Evolutionary conservation across 2,329 filamentous ascomycete genomes (phyloP).

Genomic region (Sordariomycetes sp.): DNA sequence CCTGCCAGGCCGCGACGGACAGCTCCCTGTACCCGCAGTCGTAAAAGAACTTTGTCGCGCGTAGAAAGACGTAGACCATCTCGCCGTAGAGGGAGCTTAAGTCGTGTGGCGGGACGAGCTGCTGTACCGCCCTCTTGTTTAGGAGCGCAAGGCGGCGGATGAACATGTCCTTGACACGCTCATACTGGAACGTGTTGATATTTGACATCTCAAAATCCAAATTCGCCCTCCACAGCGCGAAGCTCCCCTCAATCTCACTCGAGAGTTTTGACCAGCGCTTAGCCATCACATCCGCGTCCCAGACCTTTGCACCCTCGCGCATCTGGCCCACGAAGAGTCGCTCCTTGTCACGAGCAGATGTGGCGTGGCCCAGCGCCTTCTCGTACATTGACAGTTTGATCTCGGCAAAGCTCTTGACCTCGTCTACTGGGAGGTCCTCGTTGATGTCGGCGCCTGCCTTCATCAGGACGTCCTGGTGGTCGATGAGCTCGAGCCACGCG

Average conservation of each 20-base stretch:
- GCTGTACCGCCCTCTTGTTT: neutral
- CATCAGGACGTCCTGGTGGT: conserved; percentile 61
- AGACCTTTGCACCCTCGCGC: conserved; percentile 59
- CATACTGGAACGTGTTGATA: conserved; percentile 53
- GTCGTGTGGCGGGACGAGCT: neutral
- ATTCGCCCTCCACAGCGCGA: conserved; percentile 59
- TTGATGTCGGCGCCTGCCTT: conserved; percentile 28
- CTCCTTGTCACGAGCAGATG: conserved; percentile 33
- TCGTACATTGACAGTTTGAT: conserved; percentile 72
- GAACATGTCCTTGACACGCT: conserved; percentile 47
- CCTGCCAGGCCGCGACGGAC: conserved; percentile 73
- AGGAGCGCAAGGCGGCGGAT: conserved; percentile 29
- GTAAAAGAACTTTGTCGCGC: conserved; percentile 58
- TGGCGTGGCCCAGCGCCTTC: conserved; percentile 52
- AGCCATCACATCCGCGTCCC: conserved; percentile 49
- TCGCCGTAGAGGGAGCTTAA: conserved; percentile 10
- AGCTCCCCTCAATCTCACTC: conserved; percentile 37
- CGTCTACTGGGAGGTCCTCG: conserved; percentile 38
- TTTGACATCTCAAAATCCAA: conserved; percentile 61
- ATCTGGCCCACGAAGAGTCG: conserved; percentile 56
- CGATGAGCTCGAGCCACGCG: conserved; percentile 66
- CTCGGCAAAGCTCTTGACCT: conserved; percentile 58
- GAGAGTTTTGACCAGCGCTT: conserved; percentile 49
- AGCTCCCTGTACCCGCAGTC: conserved; percentile 70
- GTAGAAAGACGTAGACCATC: conserved; percentile 56